Base-by-base conservation (phyloP, 179 eudicot genomes). In the Vitellaria paradoxa region DNA sequence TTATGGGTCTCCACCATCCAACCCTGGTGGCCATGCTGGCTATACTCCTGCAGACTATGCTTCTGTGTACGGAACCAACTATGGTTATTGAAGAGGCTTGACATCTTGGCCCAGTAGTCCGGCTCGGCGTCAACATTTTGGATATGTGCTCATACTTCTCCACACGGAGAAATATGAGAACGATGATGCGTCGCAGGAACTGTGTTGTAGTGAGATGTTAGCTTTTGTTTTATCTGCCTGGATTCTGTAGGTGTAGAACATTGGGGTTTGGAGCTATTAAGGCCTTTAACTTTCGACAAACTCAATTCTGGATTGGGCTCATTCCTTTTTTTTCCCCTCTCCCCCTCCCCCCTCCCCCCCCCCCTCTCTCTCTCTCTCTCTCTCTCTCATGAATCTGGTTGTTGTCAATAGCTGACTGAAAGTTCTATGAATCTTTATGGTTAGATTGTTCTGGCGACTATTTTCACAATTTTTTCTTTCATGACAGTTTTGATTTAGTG, bases 31-130 rank as follows among this genome's bases (percentile, higher is more conserved):
- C 37, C 84, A 79, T 40, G 52, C 72, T 3, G 80, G 75, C 71
- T 80, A 84, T 76, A 82, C 82, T 47, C 82, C 84, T 15, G 84
- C 78, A 66, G 84, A 75, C 61, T 85, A 85, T 78, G 79, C 73
- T 40, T 60, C 88, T 13, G 78, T 76, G 7, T 82, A 86, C 64
- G 84, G 80, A 30, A 57, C 74, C 64, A 75, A 40, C 55, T 85
- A 82, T 72, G 86, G 88, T 55, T 85, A 85, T 64, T 82, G 57
- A 60, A 68, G 63, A 17, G 56, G 65, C 37, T 40, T 73, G 75
- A 24, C 14, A 15, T 71, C 63, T 53, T 9, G 40, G 26, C 60
- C 6, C 50, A 50, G 60, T 47, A 12, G 12, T 50, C 56, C 9
- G 42, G 60, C 1, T 49, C 2, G 10, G 60, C 6, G 3, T 62